phyloP scores from a whole-genome alignment of 2,329 filamentous ascomycete genomes.

The Plenodomus tracheiphilus region DNA sequence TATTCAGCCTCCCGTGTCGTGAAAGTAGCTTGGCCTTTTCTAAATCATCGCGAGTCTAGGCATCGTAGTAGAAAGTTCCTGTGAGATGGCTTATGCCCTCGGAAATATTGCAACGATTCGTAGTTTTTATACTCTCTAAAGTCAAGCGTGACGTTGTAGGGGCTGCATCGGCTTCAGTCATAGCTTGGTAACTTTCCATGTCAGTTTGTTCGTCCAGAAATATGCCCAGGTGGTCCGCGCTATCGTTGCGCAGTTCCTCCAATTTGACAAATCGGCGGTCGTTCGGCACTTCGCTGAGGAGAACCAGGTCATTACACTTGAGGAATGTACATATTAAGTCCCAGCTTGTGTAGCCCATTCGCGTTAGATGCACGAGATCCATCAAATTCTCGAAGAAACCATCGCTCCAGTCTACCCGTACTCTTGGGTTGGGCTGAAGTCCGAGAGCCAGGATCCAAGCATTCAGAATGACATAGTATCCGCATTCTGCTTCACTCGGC shows the following conservation, averaged over 20 bases:
- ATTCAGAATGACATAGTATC: slow-evolving; percentile 22
- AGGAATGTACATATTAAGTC: slow-evolving; percentile 20
- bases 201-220: background rate
- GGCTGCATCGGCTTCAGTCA: background rate
- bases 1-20: background rate
- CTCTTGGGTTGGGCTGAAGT: slow-evolving; percentile 10
- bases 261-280: slow-evolving; percentile 1
- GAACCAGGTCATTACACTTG: slow-evolving; percentile 8
- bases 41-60: background rate
- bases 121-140: background rate
- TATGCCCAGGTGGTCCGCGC: background rate
- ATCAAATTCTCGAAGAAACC: slow-evolving; percentile 7
- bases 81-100: background rate
- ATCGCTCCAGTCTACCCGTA: slow-evolving; percentile 5
- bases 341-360: slow-evolving; percentile 10
- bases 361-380: slow-evolving; percentile 11
- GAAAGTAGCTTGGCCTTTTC: background rate
- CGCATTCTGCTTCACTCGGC: slow-evolving; percentile 7
- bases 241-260: background rate
- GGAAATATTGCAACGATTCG: background rate
- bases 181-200: background rate
- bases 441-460: slow-evolving; percentile 27
- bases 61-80: background rate
- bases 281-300: background rate
- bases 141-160: background rate